Conservation (phyloP, 2,329 filamentous ascomycete species). For the Diaporthe destruens region DNA sequence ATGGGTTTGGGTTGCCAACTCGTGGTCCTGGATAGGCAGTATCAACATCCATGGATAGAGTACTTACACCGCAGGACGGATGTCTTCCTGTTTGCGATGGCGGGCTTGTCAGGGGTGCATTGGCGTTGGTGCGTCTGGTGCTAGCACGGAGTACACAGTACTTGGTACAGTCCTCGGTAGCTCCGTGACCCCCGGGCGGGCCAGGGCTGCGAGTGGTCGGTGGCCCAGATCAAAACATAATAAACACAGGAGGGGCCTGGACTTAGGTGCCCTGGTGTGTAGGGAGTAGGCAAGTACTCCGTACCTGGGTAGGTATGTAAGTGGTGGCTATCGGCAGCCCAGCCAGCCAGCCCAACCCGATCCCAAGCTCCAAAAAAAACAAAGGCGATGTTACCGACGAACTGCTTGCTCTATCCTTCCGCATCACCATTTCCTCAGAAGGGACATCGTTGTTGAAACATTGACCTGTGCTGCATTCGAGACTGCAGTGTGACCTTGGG, state of each 20-base stretch:
- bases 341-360: constrained; percentile 17
- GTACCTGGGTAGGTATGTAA: background rate
- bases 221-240: constrained; percentile 27
- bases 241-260: constrained; percentile 26
- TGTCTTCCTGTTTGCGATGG: background rate
- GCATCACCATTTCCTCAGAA: constrained; percentile 8
- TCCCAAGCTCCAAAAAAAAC: constrained; percentile 13
- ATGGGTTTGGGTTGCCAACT: background rate
- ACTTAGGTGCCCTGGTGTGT: background rate
- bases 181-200: background rate
- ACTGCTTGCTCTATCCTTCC: constrained; percentile 15
- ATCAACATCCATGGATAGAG: background rate
- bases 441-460: constrained; percentile 13
- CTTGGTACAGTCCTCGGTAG: background rate
- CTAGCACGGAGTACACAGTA: background rate
- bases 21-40: background rate
- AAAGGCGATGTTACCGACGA: constrained; percentile 19
- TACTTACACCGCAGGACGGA: too few species aligned
- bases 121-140: constrained; percentile 12
- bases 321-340: constrained; percentile 13
- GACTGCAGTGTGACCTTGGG: constrained; percentile 21
- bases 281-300: too few species aligned
- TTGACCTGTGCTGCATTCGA: constrained; percentile 6
- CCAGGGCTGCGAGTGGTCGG: constrained; percentile 17
- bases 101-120: constrained; percentile 30